Conservation (phyloP, 352 stramenopile species). For the Pythium angustatum region DNA sequence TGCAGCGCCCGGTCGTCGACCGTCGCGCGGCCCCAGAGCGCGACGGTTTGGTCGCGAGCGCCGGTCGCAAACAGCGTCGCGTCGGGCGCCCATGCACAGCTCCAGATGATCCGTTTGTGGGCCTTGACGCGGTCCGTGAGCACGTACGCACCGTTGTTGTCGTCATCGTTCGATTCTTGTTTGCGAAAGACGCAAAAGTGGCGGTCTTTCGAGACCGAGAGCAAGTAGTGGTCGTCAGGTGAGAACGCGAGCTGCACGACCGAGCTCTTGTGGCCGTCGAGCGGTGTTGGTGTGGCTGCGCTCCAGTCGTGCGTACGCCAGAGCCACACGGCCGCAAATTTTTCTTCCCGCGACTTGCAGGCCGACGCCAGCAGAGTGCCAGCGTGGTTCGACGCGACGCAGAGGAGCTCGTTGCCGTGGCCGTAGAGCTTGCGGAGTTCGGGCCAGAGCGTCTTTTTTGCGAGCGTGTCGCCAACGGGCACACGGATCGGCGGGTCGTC, state of each 20-base stretch:
- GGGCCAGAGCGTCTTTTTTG: constrained; percentile 73
- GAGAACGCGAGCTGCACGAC: constrained; percentile 80
- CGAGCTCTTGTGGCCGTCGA: constrained; percentile 76
- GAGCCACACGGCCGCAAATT: constrained; percentile 60
- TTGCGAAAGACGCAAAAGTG: constrained; percentile 70
- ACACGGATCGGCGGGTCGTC: constrained; percentile 28
- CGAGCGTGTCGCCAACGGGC: constrained; percentile 61
- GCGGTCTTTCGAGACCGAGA: constrained; percentile 75
- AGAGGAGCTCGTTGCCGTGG: constrained; percentile 79
- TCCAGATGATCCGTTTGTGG: constrained; percentile 83
- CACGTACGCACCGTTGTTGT: constrained; percentile 38
- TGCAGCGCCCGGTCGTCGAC: not conserved
- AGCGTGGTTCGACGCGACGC: constrained; percentile 53
- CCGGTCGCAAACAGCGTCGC: constrained; percentile 57
- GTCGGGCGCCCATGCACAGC: constrained; percentile 69
- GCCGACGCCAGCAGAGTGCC: constrained; percentile 61
- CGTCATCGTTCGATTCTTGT: no score
- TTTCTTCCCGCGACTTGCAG: constrained; percentile 77
- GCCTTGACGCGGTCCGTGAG: constrained; percentile 57
- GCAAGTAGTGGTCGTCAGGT: constrained; percentile 52
- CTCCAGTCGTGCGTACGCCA: constrained; percentile 68
- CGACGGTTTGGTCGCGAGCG: constrained; percentile 66
- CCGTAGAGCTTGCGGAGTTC: constrained; percentile 79
- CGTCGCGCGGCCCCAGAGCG: constrained; percentile 40
- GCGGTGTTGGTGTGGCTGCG: constrained; percentile 35